Percentiles rank a stretch among this genome's conserved stretches.
Evolutionary conservation across 1,139 yeast species (phyloP).

Genomic region (Kazachstania sp.): DNA sequence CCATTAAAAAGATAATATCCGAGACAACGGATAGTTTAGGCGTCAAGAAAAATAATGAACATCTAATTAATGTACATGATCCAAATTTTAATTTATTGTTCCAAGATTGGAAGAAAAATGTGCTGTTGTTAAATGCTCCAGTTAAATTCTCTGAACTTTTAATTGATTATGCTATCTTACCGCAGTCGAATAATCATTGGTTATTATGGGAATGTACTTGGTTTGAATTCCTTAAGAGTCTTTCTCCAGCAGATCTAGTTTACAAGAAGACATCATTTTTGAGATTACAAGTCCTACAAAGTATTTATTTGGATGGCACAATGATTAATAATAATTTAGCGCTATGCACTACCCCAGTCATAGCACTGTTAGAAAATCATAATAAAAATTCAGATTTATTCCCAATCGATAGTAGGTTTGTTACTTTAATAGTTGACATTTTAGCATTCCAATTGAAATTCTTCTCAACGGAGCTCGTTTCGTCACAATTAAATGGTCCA

Average conservation of each 20-base stretch:
- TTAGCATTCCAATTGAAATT: conserved; percentile 16
- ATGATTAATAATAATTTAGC: conserved; percentile 18
- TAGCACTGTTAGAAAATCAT: conserved; percentile 5
- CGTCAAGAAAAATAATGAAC: background rate
- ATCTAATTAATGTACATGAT: background rate
- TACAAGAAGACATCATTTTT: conserved; percentile 14
- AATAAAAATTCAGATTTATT: conserved; percentile 1
- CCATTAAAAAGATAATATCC: conserved; percentile 1
- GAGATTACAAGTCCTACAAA: conserved; percentile 4
- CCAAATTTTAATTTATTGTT: conserved; percentile 1
- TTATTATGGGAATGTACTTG: conserved; percentile 20
- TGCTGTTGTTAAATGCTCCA: conserved; percentile 7
- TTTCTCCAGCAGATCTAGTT: conserved; percentile 7
- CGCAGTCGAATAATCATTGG: conserved; percentile 18
- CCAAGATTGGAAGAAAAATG: conserved; percentile 7
- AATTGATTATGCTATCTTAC: conserved; percentile 7
- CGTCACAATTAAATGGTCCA: conserved; percentile 5
- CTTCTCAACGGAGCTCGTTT: conserved; percentile 13
- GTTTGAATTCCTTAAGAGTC: conserved; percentile 19
- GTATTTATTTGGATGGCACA: conserved; percentile 2
- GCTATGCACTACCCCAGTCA: conserved; percentile 18
- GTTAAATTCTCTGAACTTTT: conserved; percentile 7
- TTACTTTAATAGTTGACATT: conserved; percentile 15
- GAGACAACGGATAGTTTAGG: background rate
- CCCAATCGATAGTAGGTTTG: conserved; percentile 5